Base-by-base conservation (phyloP, 1,284 basidiomycete genomes). In the Boletus austroedulis region DNA sequence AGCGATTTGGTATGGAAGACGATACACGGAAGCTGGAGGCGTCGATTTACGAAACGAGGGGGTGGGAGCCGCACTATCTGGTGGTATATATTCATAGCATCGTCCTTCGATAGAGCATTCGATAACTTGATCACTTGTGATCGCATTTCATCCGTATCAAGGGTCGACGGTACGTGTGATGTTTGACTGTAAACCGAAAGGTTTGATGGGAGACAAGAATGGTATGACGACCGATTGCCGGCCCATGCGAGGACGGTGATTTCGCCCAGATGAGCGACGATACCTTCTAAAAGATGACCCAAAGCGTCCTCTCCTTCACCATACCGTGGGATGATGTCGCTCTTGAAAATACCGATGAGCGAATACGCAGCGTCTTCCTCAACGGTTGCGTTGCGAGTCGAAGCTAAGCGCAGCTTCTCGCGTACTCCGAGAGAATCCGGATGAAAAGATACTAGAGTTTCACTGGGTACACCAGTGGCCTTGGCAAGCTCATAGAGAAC, bases 321-420 rank as follows among this genome's bases (percentile, higher is more conserved):
- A 29, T 59, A 55, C 10, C n/a, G 50, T 19, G 58, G 58, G 2
- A 40, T 53, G 10, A 56, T 56, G 36, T 55, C 53, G 11, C 46
- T 55, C 12, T 48, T 38, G 21, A 55, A 55, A 11, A 55, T 41
- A 5, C 58, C 58, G 14, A 59, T 59, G 17, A 59, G 46, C 17
- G 55, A 52, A 36, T 57, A 59, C 9, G 55, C 48, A 4, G 17
- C 23, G 9, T 59, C 55, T 57, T 53, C 58, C 23, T 59, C 50
- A 5, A 43, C 7, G 3, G 55, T 53, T 4, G 50, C 55, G 1
- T 5, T 32, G 7, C 55, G 58, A 2, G 40, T 32, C 26, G 58
- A 53, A 34, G 58, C 55, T 23, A 59, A 36, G 40, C 55, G 46
- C 21, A 59, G 52, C 23, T 28, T 56, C n/a, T 57, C 50, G 3